Evolutionary conservation across 148 eudicot genomes (phyloP), one percentile per base, ranked within the genome.

Genomic region (Spergularia bocconei): DNA sequence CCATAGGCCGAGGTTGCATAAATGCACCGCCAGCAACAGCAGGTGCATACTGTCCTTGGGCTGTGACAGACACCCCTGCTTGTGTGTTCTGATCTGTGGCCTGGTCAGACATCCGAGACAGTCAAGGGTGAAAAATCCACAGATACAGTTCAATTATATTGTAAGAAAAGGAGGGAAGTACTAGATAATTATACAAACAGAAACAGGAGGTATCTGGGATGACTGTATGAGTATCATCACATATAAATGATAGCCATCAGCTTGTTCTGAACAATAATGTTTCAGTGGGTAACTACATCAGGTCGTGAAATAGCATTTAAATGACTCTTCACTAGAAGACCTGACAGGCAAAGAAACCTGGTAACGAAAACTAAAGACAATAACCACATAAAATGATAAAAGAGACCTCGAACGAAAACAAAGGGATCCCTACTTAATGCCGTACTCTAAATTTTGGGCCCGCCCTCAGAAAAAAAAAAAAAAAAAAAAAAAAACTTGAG

Each of bases 41-140:
- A 20, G 97, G 98, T 67, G 90, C 96, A 74, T 94, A 94, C 60
- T 84, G 85, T 75, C 97, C 98, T 70, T 88, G 93, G 2, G 85
- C 38, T 38, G 87, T 74, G 52, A 80, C 58, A 53, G 86, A 79
- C 20, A 73, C 21, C 54, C 85, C 85, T 70, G 82, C 81, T 82
- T 91, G 92, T 19, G 91, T 81, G 76, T 56, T 86, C 72, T 82
- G 87, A 67, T 86, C 81, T 10, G 79, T 73, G 41, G 57, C 69
- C 94, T 91, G 89, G 54, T 60, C 64, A 73, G 56, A 77, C 36
- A 77, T 62, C 63, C 69, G 63, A 64, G 55, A 23, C 53, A 64
- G 29, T 61, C 58, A 41, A 13, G 6, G 39, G 23, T 17, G 50
- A 50, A 54, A 51, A 11, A 51, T 39, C 13, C 11, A 68, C 29